phyloP scores from a whole-genome alignment of 352 stramenopile species.

The Phytopythium boreale region DNA sequence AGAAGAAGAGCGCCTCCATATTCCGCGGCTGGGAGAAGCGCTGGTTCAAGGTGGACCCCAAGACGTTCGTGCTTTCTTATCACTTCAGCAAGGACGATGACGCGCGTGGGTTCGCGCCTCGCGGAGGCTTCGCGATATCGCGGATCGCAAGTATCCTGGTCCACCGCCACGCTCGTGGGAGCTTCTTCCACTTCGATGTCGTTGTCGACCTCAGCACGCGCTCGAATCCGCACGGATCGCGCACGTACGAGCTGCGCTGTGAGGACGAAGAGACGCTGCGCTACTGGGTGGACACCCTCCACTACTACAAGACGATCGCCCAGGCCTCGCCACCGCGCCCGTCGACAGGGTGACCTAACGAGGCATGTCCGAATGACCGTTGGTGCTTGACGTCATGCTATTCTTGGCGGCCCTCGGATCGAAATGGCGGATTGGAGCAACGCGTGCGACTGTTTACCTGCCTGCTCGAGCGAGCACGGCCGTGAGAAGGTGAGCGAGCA shows the following conservation, averaged over 20 bases:
- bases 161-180: conserved; percentile 32
- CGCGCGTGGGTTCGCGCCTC: conserved; percentile 55
- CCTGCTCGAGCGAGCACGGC: neutral
- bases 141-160: conserved; percentile 60
- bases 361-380: neutral
- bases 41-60: conserved; percentile 67
- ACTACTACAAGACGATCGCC: conserved; percentile 58
- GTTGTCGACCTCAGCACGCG: conserved; percentile 66
- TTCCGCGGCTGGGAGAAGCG: conserved; percentile 67
- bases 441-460: neutral
- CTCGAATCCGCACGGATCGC: conserved; percentile 48
- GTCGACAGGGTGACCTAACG: conserved; percentile 24
- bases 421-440: neutral
- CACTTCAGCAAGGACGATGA: conserved; percentile 67
- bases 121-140: conserved; percentile 51
- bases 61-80: conserved; percentile 67
- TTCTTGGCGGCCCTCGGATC: neutral
- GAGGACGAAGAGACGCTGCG: conserved; percentile 48
- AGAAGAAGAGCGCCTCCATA: conserved; percentile 78
- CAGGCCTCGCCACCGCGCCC: conserved; percentile 36
- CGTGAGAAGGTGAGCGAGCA: neutral
- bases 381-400: neutral
- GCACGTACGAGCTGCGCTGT: conserved; percentile 70
- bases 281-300: conserved; percentile 69
- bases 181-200: conserved; percentile 60